Evolutionary conservation across 202 grass and related monocot species (phyloP).

Genomic region (Panicum hallii): DNA sequence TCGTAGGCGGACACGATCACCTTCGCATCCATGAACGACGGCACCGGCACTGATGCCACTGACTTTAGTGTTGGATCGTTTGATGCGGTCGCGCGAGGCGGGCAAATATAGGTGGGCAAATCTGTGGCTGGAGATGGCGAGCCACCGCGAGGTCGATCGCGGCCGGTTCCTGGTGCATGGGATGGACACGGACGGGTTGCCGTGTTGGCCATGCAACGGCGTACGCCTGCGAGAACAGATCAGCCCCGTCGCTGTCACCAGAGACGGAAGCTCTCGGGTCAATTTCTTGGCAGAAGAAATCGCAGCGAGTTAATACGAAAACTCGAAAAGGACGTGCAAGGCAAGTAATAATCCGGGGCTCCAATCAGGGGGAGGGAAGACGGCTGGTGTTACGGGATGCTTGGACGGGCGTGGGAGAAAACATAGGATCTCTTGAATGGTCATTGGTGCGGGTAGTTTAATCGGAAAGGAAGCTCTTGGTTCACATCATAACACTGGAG

Average conservation of each 20-base stretch:
- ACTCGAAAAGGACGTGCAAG: conserved; percentile 38
- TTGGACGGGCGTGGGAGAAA: neutral
- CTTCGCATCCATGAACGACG: conserved; percentile 7
- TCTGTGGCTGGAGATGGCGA: neutral
- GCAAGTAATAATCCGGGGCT: neutral
- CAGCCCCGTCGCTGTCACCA: conserved; percentile 9
- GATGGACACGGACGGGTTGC: neutral
- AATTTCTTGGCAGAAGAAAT: neutral
- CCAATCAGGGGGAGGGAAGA: neutral
- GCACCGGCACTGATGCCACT: neutral
- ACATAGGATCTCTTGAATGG: conserved; percentile 31
- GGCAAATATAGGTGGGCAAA: neutral
- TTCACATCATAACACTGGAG: neutral
- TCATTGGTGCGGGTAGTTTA: neutral
- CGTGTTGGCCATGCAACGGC: conserved; percentile 3
- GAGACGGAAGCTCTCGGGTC: neutral
- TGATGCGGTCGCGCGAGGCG: neutral
- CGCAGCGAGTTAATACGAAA: conserved; percentile 1
- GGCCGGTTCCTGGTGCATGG: neutral
- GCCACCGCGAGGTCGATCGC: neutral
- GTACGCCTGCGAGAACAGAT: neutral
- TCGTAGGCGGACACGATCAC: conserved; percentile 44
- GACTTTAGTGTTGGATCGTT: neutral
- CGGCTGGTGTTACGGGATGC: neutral
- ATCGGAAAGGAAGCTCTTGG: neutral